Evolutionary conservation across 352 stramenopile genomes (phyloP).

Genomic region (Phytopythium montanum): DNA sequence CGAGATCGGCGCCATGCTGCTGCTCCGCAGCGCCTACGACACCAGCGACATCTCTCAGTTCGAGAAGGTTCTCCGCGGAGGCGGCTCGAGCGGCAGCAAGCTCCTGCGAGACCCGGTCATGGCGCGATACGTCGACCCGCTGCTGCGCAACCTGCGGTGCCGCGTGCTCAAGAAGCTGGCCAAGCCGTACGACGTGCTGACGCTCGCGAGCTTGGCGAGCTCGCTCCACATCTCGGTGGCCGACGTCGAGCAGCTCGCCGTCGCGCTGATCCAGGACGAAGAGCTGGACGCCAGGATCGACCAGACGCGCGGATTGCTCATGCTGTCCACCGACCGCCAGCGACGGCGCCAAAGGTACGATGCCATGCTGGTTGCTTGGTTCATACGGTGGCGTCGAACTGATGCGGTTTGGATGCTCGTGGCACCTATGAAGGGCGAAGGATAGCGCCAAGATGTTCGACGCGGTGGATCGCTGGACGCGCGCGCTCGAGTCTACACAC

Average conservation of each 20-base stretch:
- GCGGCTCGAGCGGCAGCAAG: slow-evolving; percentile 15
- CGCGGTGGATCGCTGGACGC: slow-evolving; percentile 62
- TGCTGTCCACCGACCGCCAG: slow-evolving; percentile 24
- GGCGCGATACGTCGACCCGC: slow-evolving; percentile 84
- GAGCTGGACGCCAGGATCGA: slow-evolving; percentile 90
- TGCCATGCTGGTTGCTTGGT: neutral
- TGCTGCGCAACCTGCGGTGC: slow-evolving; percentile 92
- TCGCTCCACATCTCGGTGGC: slow-evolving; percentile 87
- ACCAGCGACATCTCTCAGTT: slow-evolving; percentile 92
- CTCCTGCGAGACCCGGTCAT: slow-evolving; percentile 94
- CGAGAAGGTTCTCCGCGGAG: slow-evolving; percentile 75
- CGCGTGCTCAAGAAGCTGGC: slow-evolving; percentile 92
- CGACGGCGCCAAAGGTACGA: slow-evolving; percentile 42
- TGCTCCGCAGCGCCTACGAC: slow-evolving; percentile 70
- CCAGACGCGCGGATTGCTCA: slow-evolving; percentile 63
- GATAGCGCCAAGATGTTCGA: slow-evolving; percentile 56
- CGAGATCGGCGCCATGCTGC: slow-evolving; percentile 74
- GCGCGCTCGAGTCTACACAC: slow-evolving; percentile 48
- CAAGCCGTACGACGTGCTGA: slow-evolving; percentile 89
- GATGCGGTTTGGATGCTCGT: slow-evolving; percentile 6
- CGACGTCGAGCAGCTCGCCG: slow-evolving; percentile 90
- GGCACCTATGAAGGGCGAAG: slow-evolving; percentile 30
- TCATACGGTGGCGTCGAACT: neutral
- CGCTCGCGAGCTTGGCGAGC: slow-evolving; percentile 80
- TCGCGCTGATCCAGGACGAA: slow-evolving; percentile 90